These are phyloP conservation scores for Trametes hirsuta DNA, from an alignment of 1,284 basidiomycete genomes.

Conservation along the genomic window DNA sequence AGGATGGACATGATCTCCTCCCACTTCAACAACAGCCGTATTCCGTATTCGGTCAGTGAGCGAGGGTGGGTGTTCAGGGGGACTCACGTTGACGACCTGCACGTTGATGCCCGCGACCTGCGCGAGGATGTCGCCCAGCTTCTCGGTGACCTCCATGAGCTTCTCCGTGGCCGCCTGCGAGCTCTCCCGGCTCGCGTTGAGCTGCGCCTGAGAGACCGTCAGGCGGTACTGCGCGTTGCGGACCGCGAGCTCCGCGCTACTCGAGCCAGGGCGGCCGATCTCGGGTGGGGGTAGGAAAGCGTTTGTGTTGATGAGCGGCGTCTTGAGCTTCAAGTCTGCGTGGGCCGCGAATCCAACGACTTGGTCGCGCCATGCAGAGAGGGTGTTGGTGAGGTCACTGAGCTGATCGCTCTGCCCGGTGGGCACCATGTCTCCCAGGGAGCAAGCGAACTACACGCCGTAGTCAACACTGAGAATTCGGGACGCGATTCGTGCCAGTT, in stretches of 20 bases:
- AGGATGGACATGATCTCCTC: slow-evolving; percentile 7
- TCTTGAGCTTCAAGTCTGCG: slow-evolving; percentile 5
- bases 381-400: not conserved
- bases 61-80: not conserved
- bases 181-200: slow-evolving; percentile 10
- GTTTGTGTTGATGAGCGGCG: slow-evolving; percentile 4
- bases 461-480: too few species aligned
- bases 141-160: slow-evolving; percentile 6
- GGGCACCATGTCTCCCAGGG: not conserved
- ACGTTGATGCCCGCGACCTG: slow-evolving; percentile 6
- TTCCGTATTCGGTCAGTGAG: not conserved
- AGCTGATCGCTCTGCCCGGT: not conserved
- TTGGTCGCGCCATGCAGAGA: slow-evolving; percentile 6
- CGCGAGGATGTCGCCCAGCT: slow-evolving; percentile 9
- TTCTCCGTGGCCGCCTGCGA: slow-evolving; percentile 6
- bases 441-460: not conserved
- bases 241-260: not conserved
- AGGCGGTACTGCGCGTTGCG: slow-evolving; percentile 7
- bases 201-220: not conserved
- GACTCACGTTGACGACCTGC: slow-evolving; percentile 7
- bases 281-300: slow-evolving; percentile 1
- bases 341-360: slow-evolving; percentile 5
- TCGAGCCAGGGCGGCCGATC: not conserved
- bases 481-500: not conserved
- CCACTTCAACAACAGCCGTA: not conserved